Evolutionary conservation across 78 protist genomes (phyloP), one percentile per base, ranked within the genome.

Genomic region (Dictyostelium purpureum): DNA sequence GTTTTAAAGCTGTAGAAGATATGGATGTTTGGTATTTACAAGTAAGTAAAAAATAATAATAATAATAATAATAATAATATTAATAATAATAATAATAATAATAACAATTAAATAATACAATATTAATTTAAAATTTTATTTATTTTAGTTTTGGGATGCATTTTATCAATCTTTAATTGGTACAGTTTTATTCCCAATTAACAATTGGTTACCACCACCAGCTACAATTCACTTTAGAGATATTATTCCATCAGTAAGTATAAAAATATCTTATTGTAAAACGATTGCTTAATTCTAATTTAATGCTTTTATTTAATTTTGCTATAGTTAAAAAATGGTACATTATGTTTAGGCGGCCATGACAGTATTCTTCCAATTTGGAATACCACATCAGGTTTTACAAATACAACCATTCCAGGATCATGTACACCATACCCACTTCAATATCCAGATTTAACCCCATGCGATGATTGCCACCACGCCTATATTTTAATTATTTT

Each of bases 11-110:
- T 10, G 69, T 74, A 1, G 47, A 21, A 1, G 79, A 70, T 37
- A 70, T 83, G 79, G 90, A 83, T 42, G 80, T 83, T 6, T 83
- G 80, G 74, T 83, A 71, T 16, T 54, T 83, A 19, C 90, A 83
- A 56, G n/a, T n/a, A n/a, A n/a, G 69, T 43, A 43, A 43, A 43
- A 43, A 43, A 43, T 9, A 43, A 43, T 7, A 7, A 4, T 43
- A 43, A 43, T 59, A 59, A n/a, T n/a, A n/a, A n/a, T n/a, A n/a
- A n/a, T n/a, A n/a, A n/a, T n/a, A n/a, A n/a, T n/a, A n/a, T n/a
- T n/a, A n/a, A n/a, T n/a, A n/a, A n/a, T n/a, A n/a, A n/a, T n/a
- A n/a, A n/a, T n/a, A n/a, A n/a, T n/a, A n/a, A n/a, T n/a, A n/a
- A n/a, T n/a, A n/a, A n/a, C n/a, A n/a, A n/a, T n/a, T n/a, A n/a